phyloP scores from a whole-genome alignment of 2,329 filamentous ascomycete genomes.

The Microsporum ferrugineum region DNA sequence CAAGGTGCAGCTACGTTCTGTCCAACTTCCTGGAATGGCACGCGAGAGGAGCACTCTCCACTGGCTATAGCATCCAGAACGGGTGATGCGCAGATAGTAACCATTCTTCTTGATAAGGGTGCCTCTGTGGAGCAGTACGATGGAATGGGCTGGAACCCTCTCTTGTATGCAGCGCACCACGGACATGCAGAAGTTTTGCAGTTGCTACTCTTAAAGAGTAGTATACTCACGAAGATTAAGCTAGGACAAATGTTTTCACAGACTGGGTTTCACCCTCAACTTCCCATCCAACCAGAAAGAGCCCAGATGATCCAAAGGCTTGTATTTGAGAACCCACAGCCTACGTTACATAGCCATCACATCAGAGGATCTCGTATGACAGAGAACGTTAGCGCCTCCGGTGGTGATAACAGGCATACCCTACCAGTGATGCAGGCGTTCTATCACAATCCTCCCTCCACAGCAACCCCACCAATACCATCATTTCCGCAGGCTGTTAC shows the following conservation, averaged over 20 bases:
- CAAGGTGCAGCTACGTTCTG: conserved; percentile 18
- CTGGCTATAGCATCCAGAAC: background rate
- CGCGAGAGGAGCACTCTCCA: conserved; percentile 25
- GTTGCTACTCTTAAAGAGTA: conserved; percentile 22
- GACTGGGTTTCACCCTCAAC: background rate
- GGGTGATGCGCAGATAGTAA: conserved; percentile 3
- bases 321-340: background rate
- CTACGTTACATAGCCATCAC: background rate
- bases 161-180: conserved; percentile 29
- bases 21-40: conserved; percentile 19
- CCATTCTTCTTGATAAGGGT: conserved; percentile 16
- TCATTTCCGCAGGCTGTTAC: background rate
- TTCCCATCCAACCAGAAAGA: conserved; percentile 15
- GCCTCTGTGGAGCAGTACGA: conserved; percentile 27
- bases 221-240: conserved; percentile 12
- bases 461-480: background rate
- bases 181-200: conserved; percentile 27
- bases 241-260: background rate
- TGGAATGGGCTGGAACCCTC: conserved; percentile 28
- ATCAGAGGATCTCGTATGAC: background rate
- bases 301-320: conserved; percentile 3
- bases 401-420: background rate
- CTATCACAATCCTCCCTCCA: background rate
- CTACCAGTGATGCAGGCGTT: background rate
- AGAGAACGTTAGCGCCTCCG: too few relatives aligned